Evolutionary conservation across 2,329 filamentous ascomycete species (phyloP).

Genomic region (Trichophyton benhamiae): DNA sequence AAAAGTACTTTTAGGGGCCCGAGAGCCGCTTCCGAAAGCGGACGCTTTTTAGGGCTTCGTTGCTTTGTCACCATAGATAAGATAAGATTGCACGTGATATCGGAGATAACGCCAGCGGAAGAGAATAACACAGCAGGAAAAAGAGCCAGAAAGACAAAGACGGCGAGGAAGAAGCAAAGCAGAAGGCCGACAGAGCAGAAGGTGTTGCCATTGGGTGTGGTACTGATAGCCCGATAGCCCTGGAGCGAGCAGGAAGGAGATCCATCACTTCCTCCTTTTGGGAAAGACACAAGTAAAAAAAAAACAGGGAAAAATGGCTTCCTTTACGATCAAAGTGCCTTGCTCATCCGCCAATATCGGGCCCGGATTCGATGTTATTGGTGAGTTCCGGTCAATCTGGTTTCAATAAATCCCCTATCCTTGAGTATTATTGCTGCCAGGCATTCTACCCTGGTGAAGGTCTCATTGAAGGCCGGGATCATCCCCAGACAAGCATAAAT

Average conservation of each 20-base stretch:
- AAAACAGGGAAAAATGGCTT: neutral
- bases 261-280: neutral
- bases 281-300: neutral
- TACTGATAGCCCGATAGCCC: neutral
- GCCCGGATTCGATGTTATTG: constrained; percentile 92
- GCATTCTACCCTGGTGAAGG: neutral
- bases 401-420: neutral
- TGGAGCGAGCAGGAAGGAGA: neutral
- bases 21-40: neutral
- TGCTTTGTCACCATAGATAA: neutral
- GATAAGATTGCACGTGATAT: neutral
- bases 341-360: constrained; percentile 97
- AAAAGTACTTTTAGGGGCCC: neutral
- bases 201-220: neutral
- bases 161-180: neutral
- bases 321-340: constrained; percentile 63
- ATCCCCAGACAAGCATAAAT: neutral
- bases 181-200: neutral
- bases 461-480: neutral
- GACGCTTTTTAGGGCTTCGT: neutral
- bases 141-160: neutral
- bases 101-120: too few species aligned
- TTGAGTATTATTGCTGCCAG: neutral
- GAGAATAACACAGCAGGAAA: neutral
- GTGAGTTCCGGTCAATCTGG: constrained; percentile 7